Percentiles rank a stretch among this genome's conserved stretches.
These are phyloP conservation scores for Candida ipomoeae DNA, from an alignment of 805 yeast genomes.

Conservation along the genomic window DNA sequence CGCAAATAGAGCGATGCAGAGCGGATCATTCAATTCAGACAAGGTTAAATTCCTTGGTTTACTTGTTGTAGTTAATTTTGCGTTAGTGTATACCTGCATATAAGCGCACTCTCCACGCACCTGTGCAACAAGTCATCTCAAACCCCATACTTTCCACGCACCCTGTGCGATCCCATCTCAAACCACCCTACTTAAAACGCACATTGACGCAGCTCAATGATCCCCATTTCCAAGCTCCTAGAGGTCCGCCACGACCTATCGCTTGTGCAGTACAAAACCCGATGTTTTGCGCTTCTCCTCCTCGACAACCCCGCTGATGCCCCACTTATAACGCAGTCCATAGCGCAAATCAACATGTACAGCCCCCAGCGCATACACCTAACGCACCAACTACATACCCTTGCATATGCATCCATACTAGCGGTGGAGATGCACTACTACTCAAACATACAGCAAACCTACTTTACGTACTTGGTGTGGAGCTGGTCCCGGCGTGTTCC, in stretches of 20 bases:
- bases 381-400: neutral
- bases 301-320: neutral
- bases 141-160: neutral
- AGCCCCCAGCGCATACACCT: conserved; percentile 12
- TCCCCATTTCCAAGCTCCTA: neutral
- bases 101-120: neutral
- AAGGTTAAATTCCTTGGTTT: no score
- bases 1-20: no score
- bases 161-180: neutral
- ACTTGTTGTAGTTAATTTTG: no score
- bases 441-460: conserved; percentile 6
- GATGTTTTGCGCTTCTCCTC: conserved; percentile 11
- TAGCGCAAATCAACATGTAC: conserved; percentile 5
- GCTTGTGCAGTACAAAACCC: conserved; percentile 4
- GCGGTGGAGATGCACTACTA: conserved; percentile 9
- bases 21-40: no score
- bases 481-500: neutral
- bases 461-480: conserved; percentile 13
- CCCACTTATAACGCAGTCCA: neutral
- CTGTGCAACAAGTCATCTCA: neutral
- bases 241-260: conserved; percentile 8
- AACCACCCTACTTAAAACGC: neutral
- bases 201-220: neutral
- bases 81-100: neutral
- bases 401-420: neutral